Conservation (phyloP, 1,284 basidiomycete species). For the Microbotryum intermedium region DNA sequence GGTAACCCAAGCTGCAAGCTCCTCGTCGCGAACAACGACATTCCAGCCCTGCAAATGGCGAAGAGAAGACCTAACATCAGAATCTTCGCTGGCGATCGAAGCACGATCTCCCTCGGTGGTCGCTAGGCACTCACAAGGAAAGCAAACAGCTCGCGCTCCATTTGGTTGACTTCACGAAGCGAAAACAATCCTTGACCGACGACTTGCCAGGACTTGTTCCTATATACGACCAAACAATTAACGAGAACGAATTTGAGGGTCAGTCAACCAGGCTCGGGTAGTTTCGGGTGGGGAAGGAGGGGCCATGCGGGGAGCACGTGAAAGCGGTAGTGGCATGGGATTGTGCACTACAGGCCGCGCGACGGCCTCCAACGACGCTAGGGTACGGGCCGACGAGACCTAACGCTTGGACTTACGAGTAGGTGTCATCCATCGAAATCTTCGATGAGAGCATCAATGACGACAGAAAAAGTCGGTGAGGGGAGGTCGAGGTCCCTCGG, state of each 20-base stretch:
- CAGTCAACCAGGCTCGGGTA: too few species aligned
- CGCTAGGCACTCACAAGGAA: constrained; percentile 51
- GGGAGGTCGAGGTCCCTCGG: constrained; percentile 64
- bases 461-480: constrained; percentile 81
- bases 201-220: constrained; percentile 90
- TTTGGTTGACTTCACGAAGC: constrained; percentile 85
- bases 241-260: too few species aligned
- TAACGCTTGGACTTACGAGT: constrained; percentile 36
- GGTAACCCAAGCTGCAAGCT: constrained; percentile 42
- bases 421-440: constrained; percentile 73
- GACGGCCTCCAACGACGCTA: too few species aligned
- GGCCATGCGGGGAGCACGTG: too few species aligned
- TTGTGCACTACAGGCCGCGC: too few species aligned
- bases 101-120: neutral
- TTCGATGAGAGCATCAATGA: constrained; percentile 90
- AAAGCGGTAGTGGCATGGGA: too few species aligned
- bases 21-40: constrained; percentile 61
- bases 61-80: neutral
- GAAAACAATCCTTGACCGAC: constrained; percentile 87
- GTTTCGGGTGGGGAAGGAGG: too few species aligned
- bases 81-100: neutral
- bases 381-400: too few species aligned
- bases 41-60: constrained; percentile 54
- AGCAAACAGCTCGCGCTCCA: constrained; percentile 88
- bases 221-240: constrained; percentile 36